These are phyloP conservation scores for Cordyceps tenuipes DNA, from an alignment of 2,329 filamentous ascomycete species.

Conservation along the genomic window DNA sequence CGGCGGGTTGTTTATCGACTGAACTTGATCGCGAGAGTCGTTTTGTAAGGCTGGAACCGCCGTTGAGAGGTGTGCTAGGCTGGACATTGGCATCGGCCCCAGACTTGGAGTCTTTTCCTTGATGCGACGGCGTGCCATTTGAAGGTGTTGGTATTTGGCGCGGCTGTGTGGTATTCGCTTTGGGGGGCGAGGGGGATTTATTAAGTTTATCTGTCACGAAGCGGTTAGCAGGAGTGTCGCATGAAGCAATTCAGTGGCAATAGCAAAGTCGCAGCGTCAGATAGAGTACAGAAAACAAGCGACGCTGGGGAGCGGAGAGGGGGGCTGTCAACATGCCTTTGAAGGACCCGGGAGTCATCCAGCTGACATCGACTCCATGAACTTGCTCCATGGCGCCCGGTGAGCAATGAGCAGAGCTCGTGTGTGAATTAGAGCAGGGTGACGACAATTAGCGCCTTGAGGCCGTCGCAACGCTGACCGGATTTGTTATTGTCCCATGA, in stretches of 20 bases:
- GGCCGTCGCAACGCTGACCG: background rate
- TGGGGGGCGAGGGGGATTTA: slow-evolving; percentile 23
- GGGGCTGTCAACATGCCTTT: slow-evolving; percentile 54
- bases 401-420: background rate
- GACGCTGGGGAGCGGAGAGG: slow-evolving; percentile 3
- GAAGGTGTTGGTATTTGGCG: slow-evolving; percentile 24
- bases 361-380: slow-evolving; percentile 79
- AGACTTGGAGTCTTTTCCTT: slow-evolving; percentile 16
- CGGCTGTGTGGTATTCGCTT: slow-evolving; percentile 23
- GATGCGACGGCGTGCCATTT: slow-evolving; percentile 14
- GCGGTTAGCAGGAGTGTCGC: background rate
- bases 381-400: slow-evolving; percentile 60
- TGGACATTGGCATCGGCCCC: slow-evolving; percentile 16
- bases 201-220: slow-evolving; percentile 23
- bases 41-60: slow-evolving; percentile 17
- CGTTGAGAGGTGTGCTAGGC: slow-evolving; percentile 16
- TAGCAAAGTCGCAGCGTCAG: background rate
- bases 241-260: background rate
- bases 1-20: slow-evolving; percentile 24
- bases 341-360: slow-evolving; percentile 73
- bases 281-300: background rate
- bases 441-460: background rate
- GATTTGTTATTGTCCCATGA: slow-evolving; percentile 6
- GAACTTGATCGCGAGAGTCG: slow-evolving; percentile 27
- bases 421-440: background rate